Conservation (phyloP, 2,329 filamentous ascomycete genomes). For the Colletotrichum gigasporum region DNA sequence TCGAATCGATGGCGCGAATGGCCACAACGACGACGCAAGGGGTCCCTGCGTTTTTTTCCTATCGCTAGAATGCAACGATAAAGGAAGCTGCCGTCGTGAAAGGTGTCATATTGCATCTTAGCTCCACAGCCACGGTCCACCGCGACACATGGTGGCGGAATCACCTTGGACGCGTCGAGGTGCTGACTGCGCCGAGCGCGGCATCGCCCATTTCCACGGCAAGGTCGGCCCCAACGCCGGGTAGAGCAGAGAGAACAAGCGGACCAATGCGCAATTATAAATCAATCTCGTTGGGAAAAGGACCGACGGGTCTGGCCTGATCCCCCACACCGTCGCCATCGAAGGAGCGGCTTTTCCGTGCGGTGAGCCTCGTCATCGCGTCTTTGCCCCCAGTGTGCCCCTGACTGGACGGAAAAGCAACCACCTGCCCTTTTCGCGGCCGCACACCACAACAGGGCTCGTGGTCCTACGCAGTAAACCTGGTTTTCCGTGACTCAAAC, state of each 20-base stretch:
- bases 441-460: neutral
- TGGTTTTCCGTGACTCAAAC: slow-evolving; percentile 18
- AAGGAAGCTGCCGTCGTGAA: neutral
- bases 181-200: neutral
- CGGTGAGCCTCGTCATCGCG: neutral
- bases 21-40: neutral
- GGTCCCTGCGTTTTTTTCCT: neutral
- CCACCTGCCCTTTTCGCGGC: slow-evolving; percentile 1
- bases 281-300: slow-evolving; percentile 1
- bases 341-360: slow-evolving; percentile 15
- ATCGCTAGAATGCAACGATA: neutral
- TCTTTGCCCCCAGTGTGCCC: neutral
- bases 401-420: neutral
- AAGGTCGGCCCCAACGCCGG: slow-evolving; percentile 6
- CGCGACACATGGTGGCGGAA: neutral
- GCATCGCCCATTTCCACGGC: slow-evolving; percentile 13
- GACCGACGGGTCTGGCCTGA: neutral
- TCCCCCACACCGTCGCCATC: neutral
- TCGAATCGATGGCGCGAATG: neutral
- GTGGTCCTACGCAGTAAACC: neutral
- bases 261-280: slow-evolving; percentile 16
- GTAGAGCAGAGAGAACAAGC: neutral
- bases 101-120: neutral
- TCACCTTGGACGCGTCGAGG: neutral
- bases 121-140: neutral